phyloP scores from a whole-genome alignment of 164 flowering plant species.

The Chloranthus sessilifolius region DNA sequence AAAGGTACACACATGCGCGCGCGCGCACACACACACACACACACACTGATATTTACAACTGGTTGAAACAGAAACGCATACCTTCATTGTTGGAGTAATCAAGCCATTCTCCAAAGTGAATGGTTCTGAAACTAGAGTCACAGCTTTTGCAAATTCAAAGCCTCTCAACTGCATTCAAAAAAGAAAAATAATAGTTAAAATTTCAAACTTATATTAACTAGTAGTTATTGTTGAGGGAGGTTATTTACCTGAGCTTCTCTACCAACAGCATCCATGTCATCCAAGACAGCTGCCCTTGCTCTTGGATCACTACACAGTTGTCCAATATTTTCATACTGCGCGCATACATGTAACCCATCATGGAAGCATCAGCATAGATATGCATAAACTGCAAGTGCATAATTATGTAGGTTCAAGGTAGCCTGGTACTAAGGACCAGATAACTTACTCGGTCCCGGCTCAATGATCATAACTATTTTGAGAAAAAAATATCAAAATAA shows the following conservation, averaged over 20 bases:
- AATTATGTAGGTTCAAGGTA: too few relatives aligned
- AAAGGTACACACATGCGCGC: too few relatives aligned
- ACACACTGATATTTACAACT: too few relatives aligned
- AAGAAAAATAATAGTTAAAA: not conserved
- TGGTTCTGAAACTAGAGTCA: conserved; percentile 75
- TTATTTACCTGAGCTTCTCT: conserved; percentile 73
- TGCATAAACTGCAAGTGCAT: too few relatives aligned
- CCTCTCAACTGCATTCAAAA: conserved; percentile 71
- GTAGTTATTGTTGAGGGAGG: not conserved
- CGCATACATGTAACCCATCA: not conserved
- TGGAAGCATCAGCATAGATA: too few relatives aligned
- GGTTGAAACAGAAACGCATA: conserved; percentile 13
- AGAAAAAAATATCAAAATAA: too few relatives aligned
- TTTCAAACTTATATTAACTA: too few relatives aligned
- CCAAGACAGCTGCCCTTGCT: conserved; percentile 73
- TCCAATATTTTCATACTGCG: conserved; percentile 57
- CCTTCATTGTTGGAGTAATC: conserved; percentile 95
- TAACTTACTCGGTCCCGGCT: too few relatives aligned
- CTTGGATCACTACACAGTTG: conserved; percentile 70
- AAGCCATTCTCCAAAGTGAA: conserved; percentile 85
- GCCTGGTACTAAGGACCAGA: too few relatives aligned
- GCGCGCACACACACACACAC: not conserved
- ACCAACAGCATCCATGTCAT: conserved; percentile 83
- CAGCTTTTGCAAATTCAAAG: conserved; percentile 86
- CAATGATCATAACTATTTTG: too few relatives aligned